Evolutionary conservation across 768 basidiomycete species (phyloP).

Genomic region (Gloeophyllum trabeum): DNA sequence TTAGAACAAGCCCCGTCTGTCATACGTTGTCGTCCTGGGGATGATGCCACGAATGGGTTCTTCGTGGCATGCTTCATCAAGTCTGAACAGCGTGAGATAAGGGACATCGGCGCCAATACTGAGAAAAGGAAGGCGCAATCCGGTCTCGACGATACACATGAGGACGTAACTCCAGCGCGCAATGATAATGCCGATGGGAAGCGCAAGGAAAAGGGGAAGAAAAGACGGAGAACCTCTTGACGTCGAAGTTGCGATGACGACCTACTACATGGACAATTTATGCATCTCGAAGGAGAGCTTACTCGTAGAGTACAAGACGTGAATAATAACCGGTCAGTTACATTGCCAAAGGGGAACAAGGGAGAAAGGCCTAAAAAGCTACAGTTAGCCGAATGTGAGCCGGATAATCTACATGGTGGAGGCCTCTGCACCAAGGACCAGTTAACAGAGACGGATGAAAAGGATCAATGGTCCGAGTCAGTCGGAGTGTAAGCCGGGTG

Average conservation of each 20-base stretch:
- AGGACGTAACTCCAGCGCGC: too few relatives aligned
- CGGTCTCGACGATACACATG: not conserved
- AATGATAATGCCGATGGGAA: not conserved
- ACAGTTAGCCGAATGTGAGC: constrained; percentile 15
- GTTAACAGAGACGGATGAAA: not conserved
- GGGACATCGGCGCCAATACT: not conserved
- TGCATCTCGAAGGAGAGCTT: too few relatives aligned
- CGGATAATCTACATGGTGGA: constrained; percentile 3
- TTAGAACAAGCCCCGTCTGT: constrained; percentile 48
- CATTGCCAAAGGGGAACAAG: not conserved
- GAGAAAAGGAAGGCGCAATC: constrained; percentile 3
- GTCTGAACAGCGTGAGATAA: too few relatives aligned
- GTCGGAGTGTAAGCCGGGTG: too few relatives aligned
- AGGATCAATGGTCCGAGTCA: too few relatives aligned
- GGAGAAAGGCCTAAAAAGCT: not conserved
- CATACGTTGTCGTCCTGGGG: constrained; percentile 66
- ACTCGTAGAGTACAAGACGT: not conserved
- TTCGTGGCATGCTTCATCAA: constrained; percentile 89
- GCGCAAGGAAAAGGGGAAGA: not conserved
- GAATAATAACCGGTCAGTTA: not conserved
- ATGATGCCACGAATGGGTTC: constrained; percentile 92
- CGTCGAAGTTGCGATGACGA: too few relatives aligned
- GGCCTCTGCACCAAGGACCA: not conserved
- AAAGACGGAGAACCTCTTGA: too few relatives aligned
- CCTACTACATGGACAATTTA: too few relatives aligned